Evolutionary conservation across 768 basidiomycete genomes (phyloP).

Genomic region (Mrakia blollopis): DNA sequence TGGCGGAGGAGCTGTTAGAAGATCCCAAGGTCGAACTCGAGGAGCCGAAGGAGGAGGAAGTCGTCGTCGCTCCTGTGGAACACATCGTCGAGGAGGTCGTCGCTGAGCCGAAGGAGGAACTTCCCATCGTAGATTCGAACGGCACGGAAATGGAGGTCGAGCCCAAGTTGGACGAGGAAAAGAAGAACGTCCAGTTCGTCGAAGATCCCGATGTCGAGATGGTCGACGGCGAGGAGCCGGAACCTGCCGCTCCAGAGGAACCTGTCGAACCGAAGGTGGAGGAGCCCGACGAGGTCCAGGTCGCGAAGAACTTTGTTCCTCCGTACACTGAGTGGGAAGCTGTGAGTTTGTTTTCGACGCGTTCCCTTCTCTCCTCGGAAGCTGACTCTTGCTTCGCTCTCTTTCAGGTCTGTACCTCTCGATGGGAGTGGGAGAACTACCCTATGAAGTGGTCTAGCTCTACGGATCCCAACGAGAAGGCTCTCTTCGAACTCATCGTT

Average conservation of each 20-base stretch:
- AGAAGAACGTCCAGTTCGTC: constrained; percentile 11
- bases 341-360: constrained; percentile 47
- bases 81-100: not conserved
- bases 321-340: constrained; percentile 88
- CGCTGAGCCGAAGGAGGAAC: not conserved
- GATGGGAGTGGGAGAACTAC: constrained; percentile 79
- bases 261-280: not conserved
- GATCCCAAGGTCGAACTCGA: not conserved
- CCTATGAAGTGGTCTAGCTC: constrained; percentile 69
- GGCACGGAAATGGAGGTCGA: not conserved
- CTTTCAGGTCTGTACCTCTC: constrained; percentile 69
- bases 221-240: not conserved
- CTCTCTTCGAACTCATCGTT: constrained; percentile 61
- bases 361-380: constrained; percentile 9
- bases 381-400: not conserved
- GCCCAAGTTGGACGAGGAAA: not conserved
- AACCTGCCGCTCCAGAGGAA: not conserved
- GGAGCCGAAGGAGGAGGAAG: not conserved
- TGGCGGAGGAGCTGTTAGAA: not conserved
- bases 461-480: constrained; percentile 73
- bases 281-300: constrained; percentile 14
- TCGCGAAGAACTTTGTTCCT: constrained; percentile 28
- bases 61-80: not conserved
- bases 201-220: too few species aligned
- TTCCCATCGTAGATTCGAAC: not conserved